Conservation (phyloP, 2,329 filamentous ascomycete species). For the Colletotrichum sojae region DNA sequence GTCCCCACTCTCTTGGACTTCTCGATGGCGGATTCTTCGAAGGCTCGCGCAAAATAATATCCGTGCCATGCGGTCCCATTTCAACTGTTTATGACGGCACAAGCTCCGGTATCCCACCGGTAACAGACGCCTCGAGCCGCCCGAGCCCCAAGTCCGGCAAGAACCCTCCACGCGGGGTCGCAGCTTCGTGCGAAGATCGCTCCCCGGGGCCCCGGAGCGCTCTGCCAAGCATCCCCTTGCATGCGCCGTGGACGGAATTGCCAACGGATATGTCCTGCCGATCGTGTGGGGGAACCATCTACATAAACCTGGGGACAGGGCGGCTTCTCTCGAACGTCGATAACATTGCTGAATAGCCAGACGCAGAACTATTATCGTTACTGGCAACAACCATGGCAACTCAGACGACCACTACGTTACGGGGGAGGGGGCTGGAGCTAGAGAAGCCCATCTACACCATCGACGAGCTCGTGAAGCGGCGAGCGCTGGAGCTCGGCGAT, state of each 20-base stretch:
- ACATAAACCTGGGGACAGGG: constrained; percentile 1
- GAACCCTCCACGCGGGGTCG: not conserved
- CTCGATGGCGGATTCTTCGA: no score
- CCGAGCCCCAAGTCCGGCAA: not conserved
- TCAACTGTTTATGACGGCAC: not conserved
- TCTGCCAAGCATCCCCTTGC: constrained; percentile 13
- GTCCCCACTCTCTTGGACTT: no score
- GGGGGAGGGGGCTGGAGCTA: not conserved
- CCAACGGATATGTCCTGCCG: constrained; percentile 20
- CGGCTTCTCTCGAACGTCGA: not conserved
- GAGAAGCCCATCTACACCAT: constrained; percentile 9
- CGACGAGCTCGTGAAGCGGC: constrained; percentile 9
- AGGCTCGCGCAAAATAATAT: no score
- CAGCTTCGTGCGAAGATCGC: constrained; percentile 6
- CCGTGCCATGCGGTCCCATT: no score
- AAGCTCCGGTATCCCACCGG: not conserved
- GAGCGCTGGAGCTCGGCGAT: constrained; percentile 8
- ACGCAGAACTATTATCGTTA: no score
- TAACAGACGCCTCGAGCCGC: constrained; percentile 1
- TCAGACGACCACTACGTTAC: constrained; percentile 4
- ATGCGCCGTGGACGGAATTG: constrained; percentile 22
- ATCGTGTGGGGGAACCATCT: constrained; percentile 3
- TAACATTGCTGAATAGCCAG: no score
- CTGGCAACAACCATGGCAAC: not conserved
- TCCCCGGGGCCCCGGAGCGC: not conserved